A percentile compares a stretch with the other conserved stretches of the same genome.
phyloP scores from a whole-genome alignment of 2,329 filamentous ascomycete species.

The Talaromyces sp. region DNA sequence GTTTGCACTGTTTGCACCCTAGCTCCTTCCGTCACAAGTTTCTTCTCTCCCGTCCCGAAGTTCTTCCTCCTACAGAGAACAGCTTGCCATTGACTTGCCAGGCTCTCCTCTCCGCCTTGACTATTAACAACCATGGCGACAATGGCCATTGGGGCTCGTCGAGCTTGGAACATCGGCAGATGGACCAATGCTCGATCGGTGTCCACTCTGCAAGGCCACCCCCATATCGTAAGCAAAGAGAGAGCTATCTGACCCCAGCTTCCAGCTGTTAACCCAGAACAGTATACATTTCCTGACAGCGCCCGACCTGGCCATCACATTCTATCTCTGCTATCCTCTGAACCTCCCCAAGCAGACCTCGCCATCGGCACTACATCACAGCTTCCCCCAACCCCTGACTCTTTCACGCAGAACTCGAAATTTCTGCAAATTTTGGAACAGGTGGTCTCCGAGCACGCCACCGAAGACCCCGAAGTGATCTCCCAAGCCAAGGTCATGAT shows the following conservation, averaged over 20 bases:
- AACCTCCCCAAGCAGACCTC: constrained; percentile 49
- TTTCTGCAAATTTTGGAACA: constrained; percentile 55
- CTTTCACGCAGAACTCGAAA: constrained; percentile 51
- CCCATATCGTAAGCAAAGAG: constrained; percentile 32
- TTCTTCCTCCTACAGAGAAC: neutral
- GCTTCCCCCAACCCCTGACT: constrained; percentile 53
- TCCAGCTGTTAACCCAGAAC: constrained; percentile 10
- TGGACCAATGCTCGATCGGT: constrained; percentile 25
- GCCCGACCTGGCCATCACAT: constrained; percentile 37
- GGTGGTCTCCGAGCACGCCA: constrained; percentile 50
- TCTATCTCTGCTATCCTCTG: constrained; percentile 53
- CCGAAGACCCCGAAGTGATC: constrained; percentile 51
- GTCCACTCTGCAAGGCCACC: constrained; percentile 33
- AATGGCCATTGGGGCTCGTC: constrained; percentile 12
- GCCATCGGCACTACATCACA: constrained; percentile 51
- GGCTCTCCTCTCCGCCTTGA: neutral
- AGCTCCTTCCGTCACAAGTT: neutral
- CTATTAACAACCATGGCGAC: constrained; percentile 20
- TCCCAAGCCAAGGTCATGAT: constrained; percentile 57
- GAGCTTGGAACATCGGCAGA: constrained; percentile 14
- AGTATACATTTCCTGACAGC: constrained; percentile 49
- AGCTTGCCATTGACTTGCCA: neutral
- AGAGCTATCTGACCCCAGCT: neutral
- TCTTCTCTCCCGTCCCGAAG: neutral
- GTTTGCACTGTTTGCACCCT: constrained; percentile 10